Evolutionary conservation across 495 filamentous ascomycete species (phyloP), one percentile per base, ranked within the genome.

Genomic region (Aspergillus cavernicola): DNA sequence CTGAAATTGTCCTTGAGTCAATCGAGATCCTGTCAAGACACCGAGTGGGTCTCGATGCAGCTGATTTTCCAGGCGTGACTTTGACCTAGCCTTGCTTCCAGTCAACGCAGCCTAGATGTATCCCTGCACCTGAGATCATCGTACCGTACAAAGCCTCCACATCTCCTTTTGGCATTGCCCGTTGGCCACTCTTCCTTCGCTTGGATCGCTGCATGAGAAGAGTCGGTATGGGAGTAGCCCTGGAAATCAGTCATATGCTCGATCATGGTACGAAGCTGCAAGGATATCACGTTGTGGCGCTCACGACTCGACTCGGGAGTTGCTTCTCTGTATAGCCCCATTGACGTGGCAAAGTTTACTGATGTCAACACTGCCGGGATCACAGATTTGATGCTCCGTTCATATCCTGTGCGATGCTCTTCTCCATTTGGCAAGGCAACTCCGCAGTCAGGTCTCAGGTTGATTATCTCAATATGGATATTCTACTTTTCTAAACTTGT

Each of bases 341-440:
- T 64, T 68, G 66, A 68, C 66, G 66, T 66, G 66, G 66, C 66
- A 66, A 45, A 41, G 10, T 43, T 26, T 31, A 43, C 44, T 48
- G 43, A 46, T 38, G 23, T 37, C 33, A 40, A 22, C 18, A n/a
- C 11, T 3, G 32, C 24, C 6, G 11, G 45, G 29, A 26, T 52
- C 29, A 48, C 36, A 22, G 28, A 28, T 18, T 7, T 43, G 12
- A 35, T 38, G 23, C 4, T 6, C 48, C 39, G 24, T 33, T 31
- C 23, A n/a, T n/a, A n/a, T 43, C 42, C n/a, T 12, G 8, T 29
- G 29, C 20, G 22, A 24, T 31, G 19, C 28, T 41, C 11, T 29
- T 13, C 31, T 24, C 20, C 22, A 28, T 24, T 13, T n/a, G 33
- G 29, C 24, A 6, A 47, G 47, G 41, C 33, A 53, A 18, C 32